These are phyloP conservation scores for Lichtheimia corymbifera DNA, from an alignment of 371 early-diverging fungal genomes.

Conservation along the genomic window DNA sequence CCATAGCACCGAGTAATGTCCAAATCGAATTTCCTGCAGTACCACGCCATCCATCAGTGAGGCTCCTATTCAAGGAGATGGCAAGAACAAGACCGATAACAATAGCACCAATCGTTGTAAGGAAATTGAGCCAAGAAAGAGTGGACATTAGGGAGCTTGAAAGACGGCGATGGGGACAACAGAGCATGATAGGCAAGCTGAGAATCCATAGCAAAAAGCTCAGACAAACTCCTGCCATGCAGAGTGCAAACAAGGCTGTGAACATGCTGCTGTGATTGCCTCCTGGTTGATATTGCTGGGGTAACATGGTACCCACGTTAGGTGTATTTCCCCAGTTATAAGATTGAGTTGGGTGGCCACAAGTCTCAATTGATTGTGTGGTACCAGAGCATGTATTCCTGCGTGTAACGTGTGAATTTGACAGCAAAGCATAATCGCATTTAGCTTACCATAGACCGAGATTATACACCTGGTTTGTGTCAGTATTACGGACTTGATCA, in stretches of 20 bases:
- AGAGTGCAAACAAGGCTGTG: slow-evolving; percentile 35
- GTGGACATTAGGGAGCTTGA: slow-evolving; percentile 28
- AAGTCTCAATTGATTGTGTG: slow-evolving; percentile 3
- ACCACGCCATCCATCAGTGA: slow-evolving; percentile 8
- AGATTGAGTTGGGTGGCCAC: slow-evolving; percentile 20
- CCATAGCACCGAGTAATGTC: slow-evolving; percentile 19
- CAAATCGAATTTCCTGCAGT: slow-evolving; percentile 18
- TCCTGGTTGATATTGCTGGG: slow-evolving; percentile 11
- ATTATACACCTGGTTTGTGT: slow-evolving; percentile 15
- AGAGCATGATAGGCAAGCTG: slow-evolving; percentile 26
- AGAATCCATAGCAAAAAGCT: slow-evolving; percentile 38
- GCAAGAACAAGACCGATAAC: slow-evolving; percentile 12
- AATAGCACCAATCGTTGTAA: slow-evolving; percentile 36
- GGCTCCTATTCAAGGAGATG: slow-evolving; percentile 4
- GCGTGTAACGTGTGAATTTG: not conserved
- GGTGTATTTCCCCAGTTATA: slow-evolving; percentile 47
- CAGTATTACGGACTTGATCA: slow-evolving; percentile 19
- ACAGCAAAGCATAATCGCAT: too few species aligned
- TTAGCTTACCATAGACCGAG: slow-evolving; percentile 39
- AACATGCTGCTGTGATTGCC: slow-evolving; percentile 20
- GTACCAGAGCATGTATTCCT: slow-evolving; percentile 21
- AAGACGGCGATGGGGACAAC: slow-evolving; percentile 22
- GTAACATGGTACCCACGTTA: slow-evolving; percentile 17
- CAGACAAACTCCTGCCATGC: slow-evolving; percentile 31
- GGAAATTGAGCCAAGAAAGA: slow-evolving; percentile 30